Base-by-base conservation (phyloP, 140 eudicot genomes). In the Flaveria floridana region DNA sequence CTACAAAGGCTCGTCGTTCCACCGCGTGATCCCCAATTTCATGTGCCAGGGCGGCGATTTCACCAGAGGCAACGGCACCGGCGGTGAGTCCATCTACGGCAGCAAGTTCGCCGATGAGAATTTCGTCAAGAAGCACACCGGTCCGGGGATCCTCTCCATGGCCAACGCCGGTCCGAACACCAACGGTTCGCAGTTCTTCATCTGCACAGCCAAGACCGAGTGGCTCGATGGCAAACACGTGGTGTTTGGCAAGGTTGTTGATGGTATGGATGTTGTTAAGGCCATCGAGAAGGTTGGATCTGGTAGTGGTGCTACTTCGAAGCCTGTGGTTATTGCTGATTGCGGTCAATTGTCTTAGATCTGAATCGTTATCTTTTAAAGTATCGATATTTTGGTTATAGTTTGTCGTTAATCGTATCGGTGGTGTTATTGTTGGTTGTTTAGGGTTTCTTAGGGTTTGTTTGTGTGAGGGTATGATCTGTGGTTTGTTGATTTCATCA, bases 21-120 rank as follows among this genome's bases (percentile, higher is more conserved):
- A 87, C 85, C 89, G 92, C 23, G 92, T 87, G 80, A 87, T 87
- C 84, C 92, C 92, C 1, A 72, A 70, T 16, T 87, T 87, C 80
- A 87, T 87, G 92, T 87, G 92, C 34, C 92, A 87, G 77, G 92
- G 92, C 2, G 88, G 88, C 5, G 88, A 84, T 41, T 84, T 84
- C 83, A 84, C 88, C 78, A 57, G 63, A 50, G 85, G 87, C 11
- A 87, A 87, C 71, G 92, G 92, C 2, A 87, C 87, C 55, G 92
- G 92, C 9, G 89, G 92, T 13, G 89, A 87, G 73, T 82, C 87
- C 3, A 87, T 87, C 85, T 87, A 87, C 73, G 89, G 92, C 6
- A 62, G 58, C 42, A 87, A 87, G 70, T 87, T 87, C 73, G 85
- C 78, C 39, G 92, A 87, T 48, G 92, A 87, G 82, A 87, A 87